A percentile compares a stretch with the other conserved stretches of the same genome.
These are phyloP conservation scores for Chimonanthus praecox DNA, from an alignment of 164 flowering plant species.

Conservation along the genomic window DNA sequence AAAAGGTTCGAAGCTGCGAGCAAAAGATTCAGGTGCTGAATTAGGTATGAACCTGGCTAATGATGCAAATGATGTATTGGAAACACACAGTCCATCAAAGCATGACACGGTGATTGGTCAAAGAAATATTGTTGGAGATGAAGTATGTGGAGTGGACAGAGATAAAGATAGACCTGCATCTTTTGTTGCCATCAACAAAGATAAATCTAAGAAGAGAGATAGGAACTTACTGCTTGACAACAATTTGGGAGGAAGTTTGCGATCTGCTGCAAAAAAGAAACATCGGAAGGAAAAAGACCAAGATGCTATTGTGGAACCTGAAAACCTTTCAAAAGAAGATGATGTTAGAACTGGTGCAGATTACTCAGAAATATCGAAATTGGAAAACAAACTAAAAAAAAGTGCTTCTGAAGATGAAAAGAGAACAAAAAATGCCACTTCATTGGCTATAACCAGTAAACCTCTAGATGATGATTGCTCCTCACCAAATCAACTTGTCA, in stretches of 20 bases:
- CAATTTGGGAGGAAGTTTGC: slow-evolving; percentile 11
- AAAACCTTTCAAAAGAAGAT: slow-evolving; percentile 11
- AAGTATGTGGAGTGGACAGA: background rate
- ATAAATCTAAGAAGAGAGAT: slow-evolving; percentile 8
- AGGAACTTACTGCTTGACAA: slow-evolving; percentile 8
- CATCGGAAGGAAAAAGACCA: slow-evolving; percentile 18
- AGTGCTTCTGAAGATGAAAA: slow-evolving; percentile 5
- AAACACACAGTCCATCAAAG: slow-evolving; percentile 3
- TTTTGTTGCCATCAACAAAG: slow-evolving; percentile 1
- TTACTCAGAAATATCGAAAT: slow-evolving; percentile 8
- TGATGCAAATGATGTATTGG: slow-evolving; percentile 13
- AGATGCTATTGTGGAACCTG: slow-evolving; percentile 1
- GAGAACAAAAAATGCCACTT: background rate
- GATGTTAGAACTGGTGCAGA: slow-evolving; percentile 6
- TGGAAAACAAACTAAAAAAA: slow-evolving; percentile 6
- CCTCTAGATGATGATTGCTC: slow-evolving; percentile 4
- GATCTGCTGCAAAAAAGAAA: slow-evolving; percentile 27
- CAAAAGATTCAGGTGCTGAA: background rate
- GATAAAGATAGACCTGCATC: background rate
- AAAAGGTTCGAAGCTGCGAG: slow-evolving; percentile 5
- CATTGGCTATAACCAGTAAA: slow-evolving; percentile 12
- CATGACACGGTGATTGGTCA: background rate
- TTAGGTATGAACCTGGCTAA: slow-evolving; percentile 5
- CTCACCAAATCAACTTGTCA: background rate
- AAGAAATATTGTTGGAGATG: background rate